A percentile compares a stretch with the other conserved stretches of the same genome.
These are phyloP conservation scores for Leucoagaricus sp. DNA, from an alignment of 1,284 basidiomycete species.

Conservation along the genomic window DNA sequence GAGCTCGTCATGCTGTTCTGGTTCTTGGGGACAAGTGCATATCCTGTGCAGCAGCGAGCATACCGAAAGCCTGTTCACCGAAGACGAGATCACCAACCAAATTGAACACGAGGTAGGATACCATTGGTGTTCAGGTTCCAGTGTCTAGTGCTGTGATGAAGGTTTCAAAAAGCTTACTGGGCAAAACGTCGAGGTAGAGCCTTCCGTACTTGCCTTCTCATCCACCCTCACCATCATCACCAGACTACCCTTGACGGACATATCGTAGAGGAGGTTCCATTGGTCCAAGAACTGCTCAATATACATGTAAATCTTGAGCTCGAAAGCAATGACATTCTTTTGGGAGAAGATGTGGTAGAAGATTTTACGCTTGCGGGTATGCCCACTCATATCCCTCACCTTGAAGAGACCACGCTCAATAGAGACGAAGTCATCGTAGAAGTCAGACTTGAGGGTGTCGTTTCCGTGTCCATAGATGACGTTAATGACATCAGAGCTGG, in stretches of 20 bases:
- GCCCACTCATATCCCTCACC: slow-evolving; percentile 81
- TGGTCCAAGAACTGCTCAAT: slow-evolving; percentile 65
- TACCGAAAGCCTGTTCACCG: slow-evolving; percentile 87
- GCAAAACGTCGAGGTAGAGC: slow-evolving; percentile 74
- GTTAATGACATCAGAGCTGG: slow-evolving; percentile 77
- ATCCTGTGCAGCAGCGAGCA: slow-evolving; percentile 79
- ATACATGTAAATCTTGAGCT: slow-evolving; percentile 72
- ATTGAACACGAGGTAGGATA: slow-evolving; percentile 81
- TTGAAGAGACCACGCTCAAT: slow-evolving; percentile 83
- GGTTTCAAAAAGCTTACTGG: slow-evolving; percentile 47
- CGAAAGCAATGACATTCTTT: slow-evolving; percentile 81
- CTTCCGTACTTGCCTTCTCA: slow-evolving; percentile 63
- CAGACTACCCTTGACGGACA: slow-evolving; percentile 55
- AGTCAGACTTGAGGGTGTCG: slow-evolving; percentile 74
- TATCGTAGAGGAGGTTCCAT: slow-evolving; percentile 77
- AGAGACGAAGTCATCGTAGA: slow-evolving; percentile 85
- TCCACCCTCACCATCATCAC: slow-evolving; percentile 64
- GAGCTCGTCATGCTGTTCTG: slow-evolving; percentile 52
- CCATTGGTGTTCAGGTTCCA: slow-evolving; percentile 28
- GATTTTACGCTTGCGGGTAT: slow-evolving; percentile 89
- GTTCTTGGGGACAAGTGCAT: slow-evolving; percentile 59
- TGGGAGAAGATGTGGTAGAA: slow-evolving; percentile 87
- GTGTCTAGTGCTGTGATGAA: slow-evolving; percentile 2
- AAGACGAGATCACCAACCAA: slow-evolving; percentile 87
- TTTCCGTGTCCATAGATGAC: slow-evolving; percentile 81